Evolutionary conservation across 768 basidiomycete species (phyloP).

Genomic region (Cyclocybe cylindracea): DNA sequence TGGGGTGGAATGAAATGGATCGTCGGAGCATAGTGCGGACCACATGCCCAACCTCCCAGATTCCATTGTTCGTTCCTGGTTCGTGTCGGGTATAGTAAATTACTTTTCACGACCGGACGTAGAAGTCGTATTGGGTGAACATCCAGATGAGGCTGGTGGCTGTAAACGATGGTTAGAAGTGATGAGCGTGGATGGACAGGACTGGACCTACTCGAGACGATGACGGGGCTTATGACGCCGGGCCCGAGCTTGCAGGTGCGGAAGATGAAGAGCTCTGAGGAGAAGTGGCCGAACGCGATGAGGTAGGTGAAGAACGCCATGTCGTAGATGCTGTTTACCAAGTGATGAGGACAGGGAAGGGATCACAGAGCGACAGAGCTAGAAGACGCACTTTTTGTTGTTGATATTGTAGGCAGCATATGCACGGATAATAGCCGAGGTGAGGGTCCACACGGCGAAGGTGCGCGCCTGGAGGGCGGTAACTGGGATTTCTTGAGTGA

Average conservation of each 20-base stretch:
- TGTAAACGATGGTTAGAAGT: constrained; percentile 7
- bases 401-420: constrained; percentile 92
- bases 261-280: constrained; percentile 83
- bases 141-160: constrained; percentile 80
- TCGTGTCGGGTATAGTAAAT: too few species aligned
- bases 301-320: constrained; percentile 87
- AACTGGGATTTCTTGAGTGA: constrained; percentile 47
- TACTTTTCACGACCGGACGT: constrained; percentile 44
- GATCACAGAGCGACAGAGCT: constrained; percentile 5
- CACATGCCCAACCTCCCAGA: too few species aligned
- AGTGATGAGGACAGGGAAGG: constrained; percentile 11
- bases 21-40: too few species aligned
- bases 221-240: constrained; percentile 69
- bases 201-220: constrained; percentile 77
- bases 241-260: constrained; percentile 63
- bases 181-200: neutral
- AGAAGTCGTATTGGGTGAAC: constrained; percentile 80
- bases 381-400: constrained; percentile 65
- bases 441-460: constrained; percentile 90
- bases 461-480: constrained; percentile 85
- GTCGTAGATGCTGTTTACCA: constrained; percentile 74
- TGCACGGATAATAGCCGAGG: constrained; percentile 76
- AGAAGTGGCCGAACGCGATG: constrained; percentile 89
- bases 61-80: too few species aligned
- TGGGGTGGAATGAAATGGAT: too few species aligned